These are phyloP conservation scores for carrot (Daucus carota) DNA, from an alignment of 129 eudicot species.

Conservation along the genomic window DH1_v3.0 NC_030389.2:25650001-25650500, in stretches of 20 bases:
- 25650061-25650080: slow-evolving; percentile 79
- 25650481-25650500: slow-evolving; percentile 44
- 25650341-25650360: slow-evolving; percentile 14
- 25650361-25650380: not conserved
- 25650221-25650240: slow-evolving; percentile 41
- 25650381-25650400: not conserved
- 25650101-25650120: slow-evolving; percentile 58
- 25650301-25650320: slow-evolving; percentile 80
- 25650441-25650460: not conserved
- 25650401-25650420: not conserved
- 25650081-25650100: slow-evolving; percentile 86
- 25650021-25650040: slow-evolving; percentile 75
- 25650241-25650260: slow-evolving; percentile 80
- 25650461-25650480: slow-evolving; percentile 28
- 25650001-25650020: slow-evolving; percentile 44
- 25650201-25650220: slow-evolving; percentile 5
- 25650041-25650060: slow-evolving; percentile 67
- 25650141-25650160: slow-evolving; percentile 50
- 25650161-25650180: not conserved
- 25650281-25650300: slow-evolving; percentile 87
- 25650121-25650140: slow-evolving; percentile 84
- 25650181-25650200: not conserved
- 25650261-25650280: slow-evolving; percentile 85
- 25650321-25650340: slow-evolving; percentile 82
- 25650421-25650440: not conserved